Base-by-base conservation (phyloP, 768 basidiomycete genomes). In the Zangia roseola region DNA sequence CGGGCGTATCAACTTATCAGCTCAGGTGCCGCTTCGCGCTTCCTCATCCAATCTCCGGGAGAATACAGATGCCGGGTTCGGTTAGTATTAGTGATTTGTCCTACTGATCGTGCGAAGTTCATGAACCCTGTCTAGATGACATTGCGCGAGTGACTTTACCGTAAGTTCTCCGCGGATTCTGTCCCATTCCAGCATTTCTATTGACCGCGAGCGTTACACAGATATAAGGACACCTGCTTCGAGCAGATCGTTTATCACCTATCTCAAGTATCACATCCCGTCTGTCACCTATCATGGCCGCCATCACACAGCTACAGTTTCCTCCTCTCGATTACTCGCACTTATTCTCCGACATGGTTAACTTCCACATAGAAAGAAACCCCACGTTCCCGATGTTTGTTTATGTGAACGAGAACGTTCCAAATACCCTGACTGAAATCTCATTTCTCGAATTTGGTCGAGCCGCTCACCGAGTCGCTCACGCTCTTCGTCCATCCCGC, bases 401-500 rank as follows among this genome's bases (percentile, higher is more conserved):
- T 6, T 62, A 55, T 36, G 12, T 43, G 5, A 39, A 60, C 41
- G 48, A 62, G 40, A 21, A 31, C n/a, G 13, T 8, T 53, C 34
- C 55, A 0, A 37, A 46, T 17, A 37, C 41, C 2, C 31, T 45
- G 40, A 64, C 50, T 14, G 56, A 60, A 31, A 55, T 69, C n/a
- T 55, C 58, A 5, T 52, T 57, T 24, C 52, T 58, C 31, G 68
- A 68, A 42, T 68, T 68, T 36, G 57, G 59, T 40, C 55, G 58
- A 19, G 65, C 67, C 5, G 41, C 56, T 43, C 68, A 68, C 36
- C 57, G 68, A 23, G 64, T 71, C 7, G 76, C 78, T 0, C 74
- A 76, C 50, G 49, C 52, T 19, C 50, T 78, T 34, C 66, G 71
- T 6, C 74, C 74, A 13, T 57, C 52, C 6, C 67, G 70, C 7